Percentiles rank a stretch among this genome's conserved stretches.
phyloP scores from a whole-genome alignment of 805 yeast genomes.

The Ogataea thermomethanolica region DNA sequence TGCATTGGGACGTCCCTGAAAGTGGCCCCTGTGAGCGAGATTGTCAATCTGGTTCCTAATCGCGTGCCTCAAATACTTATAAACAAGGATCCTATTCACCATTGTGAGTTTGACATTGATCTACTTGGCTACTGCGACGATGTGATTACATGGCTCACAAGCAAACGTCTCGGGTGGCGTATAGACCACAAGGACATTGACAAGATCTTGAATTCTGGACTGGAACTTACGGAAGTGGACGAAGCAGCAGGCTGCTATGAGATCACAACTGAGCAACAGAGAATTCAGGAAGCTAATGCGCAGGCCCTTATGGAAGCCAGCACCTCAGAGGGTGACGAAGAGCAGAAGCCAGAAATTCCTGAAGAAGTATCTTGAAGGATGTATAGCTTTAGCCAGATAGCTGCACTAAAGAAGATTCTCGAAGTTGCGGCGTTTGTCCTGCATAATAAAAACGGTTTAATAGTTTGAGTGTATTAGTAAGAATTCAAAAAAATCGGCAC shows the following conservation, averaged over 20 bases:
- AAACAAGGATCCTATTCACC: slow-evolving; percentile 71
- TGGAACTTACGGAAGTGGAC: slow-evolving; percentile 30
- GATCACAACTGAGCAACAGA: slow-evolving; percentile 30
- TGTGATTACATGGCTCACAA: slow-evolving; percentile 62
- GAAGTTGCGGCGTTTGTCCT: too few species aligned
- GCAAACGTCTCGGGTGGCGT: slow-evolving; percentile 52
- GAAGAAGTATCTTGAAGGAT: too few species aligned
- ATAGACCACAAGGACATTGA: slow-evolving; percentile 53
- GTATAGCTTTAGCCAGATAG: too few species aligned
- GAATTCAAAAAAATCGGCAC: not conserved
- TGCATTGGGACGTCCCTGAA: slow-evolving; percentile 90
- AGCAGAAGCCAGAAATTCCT: too few species aligned
- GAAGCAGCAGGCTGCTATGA: slow-evolving; percentile 34
- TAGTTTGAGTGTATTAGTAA: not conserved
- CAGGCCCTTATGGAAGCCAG: not conserved
- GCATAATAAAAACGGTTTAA: too few species aligned
- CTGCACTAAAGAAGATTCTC: too few species aligned
- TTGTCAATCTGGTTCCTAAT: slow-evolving; percentile 69
- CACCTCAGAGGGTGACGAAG: not conserved
- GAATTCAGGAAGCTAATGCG: slow-evolving; percentile 9
- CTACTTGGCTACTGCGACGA: slow-evolving; percentile 82
- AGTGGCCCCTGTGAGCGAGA: slow-evolving; percentile 88
- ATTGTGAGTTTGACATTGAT: slow-evolving; percentile 74
- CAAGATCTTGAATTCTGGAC: slow-evolving; percentile 31
- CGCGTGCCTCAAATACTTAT: slow-evolving; percentile 80